phyloP scores from a whole-genome alignment of 306 rosid genomes.

The Quercus gilva region DNA sequence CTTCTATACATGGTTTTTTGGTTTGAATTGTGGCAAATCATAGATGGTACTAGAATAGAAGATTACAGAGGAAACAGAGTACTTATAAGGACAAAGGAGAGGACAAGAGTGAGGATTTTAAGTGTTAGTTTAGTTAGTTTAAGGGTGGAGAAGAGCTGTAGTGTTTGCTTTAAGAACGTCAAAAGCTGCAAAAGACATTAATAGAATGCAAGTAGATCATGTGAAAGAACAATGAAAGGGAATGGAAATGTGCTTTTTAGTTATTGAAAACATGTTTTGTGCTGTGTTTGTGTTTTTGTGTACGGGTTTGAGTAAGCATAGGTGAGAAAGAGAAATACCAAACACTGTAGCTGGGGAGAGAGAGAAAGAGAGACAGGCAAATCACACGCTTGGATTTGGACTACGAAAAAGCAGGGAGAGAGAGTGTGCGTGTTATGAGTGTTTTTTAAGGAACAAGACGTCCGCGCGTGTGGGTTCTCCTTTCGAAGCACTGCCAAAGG shows the following conservation, averaged over 20 bases:
- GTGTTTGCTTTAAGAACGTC: conserved; percentile 52
- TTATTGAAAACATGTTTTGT: conserved; percentile 25
- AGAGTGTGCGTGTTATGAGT: not conserved
- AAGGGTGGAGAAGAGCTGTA: conserved; percentile 41
- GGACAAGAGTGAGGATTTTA: not conserved
- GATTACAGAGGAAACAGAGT: not conserved
- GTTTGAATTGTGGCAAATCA: no score
- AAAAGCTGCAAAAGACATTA: conserved; percentile 44
- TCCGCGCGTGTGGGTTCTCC: conserved; percentile 69
- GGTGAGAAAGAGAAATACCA: conserved; percentile 22
- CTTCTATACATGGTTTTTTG: conserved; percentile 30
- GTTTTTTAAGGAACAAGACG: not conserved
- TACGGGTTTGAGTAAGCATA: conserved; percentile 35
- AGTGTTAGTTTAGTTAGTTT: conserved; percentile 14
- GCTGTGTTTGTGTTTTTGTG: conserved; percentile 21
- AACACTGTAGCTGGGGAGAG: conserved; percentile 9
- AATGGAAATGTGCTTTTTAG: not conserved
- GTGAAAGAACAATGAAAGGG: conserved; percentile 36
- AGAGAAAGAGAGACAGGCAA: conserved; percentile 15
- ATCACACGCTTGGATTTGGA: conserved; percentile 17
- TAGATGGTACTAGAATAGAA: not conserved
- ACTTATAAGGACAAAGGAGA: conserved; percentile 15
- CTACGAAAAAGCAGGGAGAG: not conserved
- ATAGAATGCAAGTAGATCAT: conserved; percentile 39
- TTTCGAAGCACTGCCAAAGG: conserved; percentile 24